A percentile compares a stretch with the other conserved stretches of the same genome.
Evolutionary conservation across 1,284 basidiomycete species (phyloP).

Genomic region (Athelia sp.): DNA sequence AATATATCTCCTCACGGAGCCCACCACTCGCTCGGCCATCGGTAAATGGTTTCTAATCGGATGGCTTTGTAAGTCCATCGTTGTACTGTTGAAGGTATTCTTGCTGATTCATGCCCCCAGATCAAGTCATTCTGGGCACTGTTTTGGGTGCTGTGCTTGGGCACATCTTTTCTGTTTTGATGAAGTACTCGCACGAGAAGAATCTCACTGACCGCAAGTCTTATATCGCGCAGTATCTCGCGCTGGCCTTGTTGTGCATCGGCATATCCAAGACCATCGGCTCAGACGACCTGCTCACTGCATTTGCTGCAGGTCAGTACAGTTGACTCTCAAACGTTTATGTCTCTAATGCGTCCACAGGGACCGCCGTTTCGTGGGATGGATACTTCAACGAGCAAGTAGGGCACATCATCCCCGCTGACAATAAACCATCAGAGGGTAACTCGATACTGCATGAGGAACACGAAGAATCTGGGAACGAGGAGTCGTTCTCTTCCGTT

Average conservation of each 20-base stretch:
- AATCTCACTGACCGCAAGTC: conserved; percentile 89
- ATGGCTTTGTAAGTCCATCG: conserved; percentile 57
- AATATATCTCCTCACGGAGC: conserved; percentile 79
- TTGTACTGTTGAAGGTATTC: conserved; percentile 2
- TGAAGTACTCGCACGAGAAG: conserved; percentile 75
- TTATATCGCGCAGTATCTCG: conserved; percentile 87
- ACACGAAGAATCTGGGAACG: no score
- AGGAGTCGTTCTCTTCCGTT: conserved; percentile 84
- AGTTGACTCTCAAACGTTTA: conserved; percentile 1
- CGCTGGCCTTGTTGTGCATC: conserved; percentile 75
- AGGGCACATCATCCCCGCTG: no score
- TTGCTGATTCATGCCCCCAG: conserved; percentile 30
- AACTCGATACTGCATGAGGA: no score
- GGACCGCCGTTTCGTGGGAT: conserved; percentile 91
- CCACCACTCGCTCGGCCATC: conserved; percentile 58
- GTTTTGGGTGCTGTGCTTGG: conserved; percentile 77
- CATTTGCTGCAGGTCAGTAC: conserved; percentile 82
- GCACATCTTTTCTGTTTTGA: conserved; percentile 67
- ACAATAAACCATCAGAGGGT: no score
- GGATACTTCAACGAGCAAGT: conserved; percentile 85
- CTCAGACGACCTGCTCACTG: conserved; percentile 83
- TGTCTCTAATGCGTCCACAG: conserved; percentile 29
- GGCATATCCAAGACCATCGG: conserved; percentile 78
- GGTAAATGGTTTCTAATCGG: conserved; percentile 80
- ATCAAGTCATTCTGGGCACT: conserved; percentile 83